Conservation (phyloP, 192 early-diverging fungal genomes). For the Backusella tuberculispora region DNA sequence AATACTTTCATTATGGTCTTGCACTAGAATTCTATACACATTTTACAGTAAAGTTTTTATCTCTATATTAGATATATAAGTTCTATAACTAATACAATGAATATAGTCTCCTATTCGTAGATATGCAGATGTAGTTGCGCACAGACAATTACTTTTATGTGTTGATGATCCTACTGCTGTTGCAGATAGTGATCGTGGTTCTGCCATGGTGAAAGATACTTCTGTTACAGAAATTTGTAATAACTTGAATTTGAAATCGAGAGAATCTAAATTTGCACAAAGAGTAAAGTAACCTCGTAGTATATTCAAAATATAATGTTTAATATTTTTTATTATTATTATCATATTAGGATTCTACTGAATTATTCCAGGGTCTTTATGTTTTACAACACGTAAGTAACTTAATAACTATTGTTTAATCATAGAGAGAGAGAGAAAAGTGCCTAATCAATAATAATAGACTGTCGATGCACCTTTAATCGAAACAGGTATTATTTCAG, state of each 20-base stretch:
- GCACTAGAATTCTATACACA: slow-evolving; percentile 81
- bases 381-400: slow-evolving; percentile 55
- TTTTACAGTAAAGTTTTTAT: slow-evolving; percentile 60
- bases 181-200: slow-evolving; percentile 17
- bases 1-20: slow-evolving; percentile 74
- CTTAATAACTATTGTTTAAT: not conserved
- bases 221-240: slow-evolving; percentile 48
- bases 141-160: slow-evolving; percentile 66
- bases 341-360: slow-evolving; percentile 64
- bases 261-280: slow-evolving; percentile 78
- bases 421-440: not conserved
- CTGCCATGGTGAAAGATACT: slow-evolving; percentile 40
- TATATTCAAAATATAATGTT: not conserved
- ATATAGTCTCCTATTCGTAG: slow-evolving; percentile 72
- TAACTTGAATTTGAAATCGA: slow-evolving; percentile 70
- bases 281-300: slow-evolving; percentile 36
- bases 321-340: not conserved
- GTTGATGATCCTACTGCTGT: slow-evolving; percentile 28
- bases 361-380: slow-evolving; percentile 79
- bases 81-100: not conserved
- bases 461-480: slow-evolving; percentile 45
- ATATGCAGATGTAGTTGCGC: slow-evolving; percentile 82
- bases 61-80: not conserved
- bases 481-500: slow-evolving; percentile 68
- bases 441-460: not conserved